Conservation (phyloP, 306 rosid species). For the Castanopsis chinensis region DNA sequence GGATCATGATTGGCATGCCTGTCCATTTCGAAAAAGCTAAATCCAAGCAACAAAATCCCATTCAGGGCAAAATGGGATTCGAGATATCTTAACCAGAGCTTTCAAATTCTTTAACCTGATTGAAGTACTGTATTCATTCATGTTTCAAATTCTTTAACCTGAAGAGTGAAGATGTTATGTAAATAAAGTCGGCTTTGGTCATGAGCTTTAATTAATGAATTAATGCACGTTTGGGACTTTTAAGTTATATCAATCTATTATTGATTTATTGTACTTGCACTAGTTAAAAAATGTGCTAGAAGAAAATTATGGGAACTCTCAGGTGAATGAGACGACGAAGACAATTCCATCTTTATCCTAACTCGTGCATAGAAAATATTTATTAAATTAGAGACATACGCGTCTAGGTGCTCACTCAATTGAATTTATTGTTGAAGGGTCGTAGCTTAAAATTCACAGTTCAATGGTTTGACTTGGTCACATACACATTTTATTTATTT, state of each 20-base stretch:
- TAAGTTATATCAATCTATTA: conserved; percentile 10
- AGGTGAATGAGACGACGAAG: no score
- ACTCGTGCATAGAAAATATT: not conserved
- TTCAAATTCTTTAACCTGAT: conserved; percentile 38
- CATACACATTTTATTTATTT: not conserved
- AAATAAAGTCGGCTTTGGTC: conserved; percentile 4
- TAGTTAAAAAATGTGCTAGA: no score
- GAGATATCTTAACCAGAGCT: conserved; percentile 49
- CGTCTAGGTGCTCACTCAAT: not conserved
- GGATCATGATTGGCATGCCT: conserved; percentile 70
- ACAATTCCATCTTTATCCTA: not conserved
- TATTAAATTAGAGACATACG: not conserved
- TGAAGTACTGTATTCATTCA: conserved; percentile 31
- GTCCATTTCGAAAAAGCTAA: conserved; percentile 66
- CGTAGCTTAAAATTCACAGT: conserved; percentile 1
- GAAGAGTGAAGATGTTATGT: conserved; percentile 22
- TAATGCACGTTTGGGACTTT: conserved; percentile 37
- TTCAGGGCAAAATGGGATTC: conserved; percentile 70
- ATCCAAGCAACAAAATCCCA: conserved; percentile 59
- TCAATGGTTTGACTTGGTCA: conserved; percentile 19
- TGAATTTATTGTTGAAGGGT: not conserved
- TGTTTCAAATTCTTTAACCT: conserved; percentile 16
- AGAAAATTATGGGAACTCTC: not conserved
- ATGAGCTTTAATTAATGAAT: conserved; percentile 42
- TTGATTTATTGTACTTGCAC: not conserved